These are phyloP conservation scores for Goniomonas avonlea DNA, from an alignment of 78 protist genomes.

Conservation along the genomic window DNA sequence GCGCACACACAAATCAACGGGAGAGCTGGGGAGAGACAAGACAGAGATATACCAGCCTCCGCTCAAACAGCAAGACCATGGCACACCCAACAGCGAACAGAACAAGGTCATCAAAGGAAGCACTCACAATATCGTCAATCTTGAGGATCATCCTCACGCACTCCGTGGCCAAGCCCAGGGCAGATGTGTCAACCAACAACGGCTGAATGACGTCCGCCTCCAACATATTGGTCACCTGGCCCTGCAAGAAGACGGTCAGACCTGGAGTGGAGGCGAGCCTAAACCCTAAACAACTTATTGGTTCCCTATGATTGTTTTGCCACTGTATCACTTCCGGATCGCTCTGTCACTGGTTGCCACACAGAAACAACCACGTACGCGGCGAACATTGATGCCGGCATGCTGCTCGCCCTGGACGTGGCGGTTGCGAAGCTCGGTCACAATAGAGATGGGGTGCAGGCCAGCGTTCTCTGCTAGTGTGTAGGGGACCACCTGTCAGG, in stretches of 20 bases:
- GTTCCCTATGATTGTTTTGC: no score
- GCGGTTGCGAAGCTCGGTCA: conserved; percentile 85
- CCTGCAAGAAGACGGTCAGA: conserved; percentile 29
- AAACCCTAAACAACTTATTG: no score
- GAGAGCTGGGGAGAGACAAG: no score
- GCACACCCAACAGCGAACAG: no score
- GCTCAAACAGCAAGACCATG: neutral
- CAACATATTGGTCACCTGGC: conserved; percentile 77
- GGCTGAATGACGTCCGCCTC: conserved; percentile 97
- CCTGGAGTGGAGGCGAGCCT: no score
- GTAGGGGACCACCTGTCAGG: conserved; percentile 93
- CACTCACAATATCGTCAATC: conserved; percentile 87
- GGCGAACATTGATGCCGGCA: conserved; percentile 92
- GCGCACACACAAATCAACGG: no score
- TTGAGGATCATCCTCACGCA: conserved; percentile 91
- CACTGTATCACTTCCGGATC: no score
- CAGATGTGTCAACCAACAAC: conserved; percentile 83
- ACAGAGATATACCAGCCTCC: neutral
- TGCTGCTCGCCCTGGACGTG: conserved; percentile 79
- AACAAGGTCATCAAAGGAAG: no score
- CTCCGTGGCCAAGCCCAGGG: conserved; percentile 95
- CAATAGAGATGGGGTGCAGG: conserved; percentile 88
- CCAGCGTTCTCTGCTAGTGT: conserved; percentile 99
- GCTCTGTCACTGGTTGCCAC: no score
- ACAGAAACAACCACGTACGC: conserved; percentile 14